These are phyloP conservation scores for Colletotrichum noveboracense DNA, from an alignment of 2,329 filamentous ascomycete species.

Conservation along the genomic window DNA sequence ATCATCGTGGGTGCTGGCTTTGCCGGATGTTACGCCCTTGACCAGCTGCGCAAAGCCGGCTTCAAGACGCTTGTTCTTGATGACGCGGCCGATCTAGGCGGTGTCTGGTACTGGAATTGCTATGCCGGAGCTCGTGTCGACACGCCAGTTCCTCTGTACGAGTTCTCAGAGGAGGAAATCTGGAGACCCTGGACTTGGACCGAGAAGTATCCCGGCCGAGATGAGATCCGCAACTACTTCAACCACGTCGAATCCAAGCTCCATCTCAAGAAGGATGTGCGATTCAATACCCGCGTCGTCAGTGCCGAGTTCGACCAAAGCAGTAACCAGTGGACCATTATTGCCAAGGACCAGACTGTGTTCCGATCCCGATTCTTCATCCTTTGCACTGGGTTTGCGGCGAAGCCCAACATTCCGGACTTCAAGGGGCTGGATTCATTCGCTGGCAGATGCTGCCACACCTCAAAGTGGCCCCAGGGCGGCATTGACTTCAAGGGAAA, in stretches of 20 bases:
- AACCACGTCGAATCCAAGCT: background rate
- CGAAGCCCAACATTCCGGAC: background rate
- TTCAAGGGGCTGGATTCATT: background rate
- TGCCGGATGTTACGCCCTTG: slow-evolving; percentile 29
- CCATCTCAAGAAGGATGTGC: background rate
- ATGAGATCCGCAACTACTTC: background rate
- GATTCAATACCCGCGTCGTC: background rate
- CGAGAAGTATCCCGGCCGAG: slow-evolving; percentile 36
- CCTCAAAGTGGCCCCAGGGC: background rate
- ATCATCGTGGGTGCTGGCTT: slow-evolving; percentile 28
- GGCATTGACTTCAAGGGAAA: background rate
- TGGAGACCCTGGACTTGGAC: slow-evolving; percentile 50
- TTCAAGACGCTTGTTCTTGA: slow-evolving; percentile 27
- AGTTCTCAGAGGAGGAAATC: slow-evolving; percentile 39
- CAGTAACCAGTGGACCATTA: background rate
- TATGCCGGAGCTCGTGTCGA: slow-evolving; percentile 49
- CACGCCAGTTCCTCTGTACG: slow-evolving; percentile 35
- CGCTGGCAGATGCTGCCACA: background rate
- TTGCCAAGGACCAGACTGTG: background rate
- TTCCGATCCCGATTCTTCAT: background rate
- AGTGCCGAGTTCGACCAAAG: background rate
- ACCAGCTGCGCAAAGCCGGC: slow-evolving; percentile 38
- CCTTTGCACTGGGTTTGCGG: background rate
- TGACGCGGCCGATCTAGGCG: slow-evolving; percentile 34
- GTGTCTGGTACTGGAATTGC: slow-evolving; percentile 48